Conservation (phyloP, 1,284 basidiomycete species). For the Microbotryomycetes sp. region DNA sequence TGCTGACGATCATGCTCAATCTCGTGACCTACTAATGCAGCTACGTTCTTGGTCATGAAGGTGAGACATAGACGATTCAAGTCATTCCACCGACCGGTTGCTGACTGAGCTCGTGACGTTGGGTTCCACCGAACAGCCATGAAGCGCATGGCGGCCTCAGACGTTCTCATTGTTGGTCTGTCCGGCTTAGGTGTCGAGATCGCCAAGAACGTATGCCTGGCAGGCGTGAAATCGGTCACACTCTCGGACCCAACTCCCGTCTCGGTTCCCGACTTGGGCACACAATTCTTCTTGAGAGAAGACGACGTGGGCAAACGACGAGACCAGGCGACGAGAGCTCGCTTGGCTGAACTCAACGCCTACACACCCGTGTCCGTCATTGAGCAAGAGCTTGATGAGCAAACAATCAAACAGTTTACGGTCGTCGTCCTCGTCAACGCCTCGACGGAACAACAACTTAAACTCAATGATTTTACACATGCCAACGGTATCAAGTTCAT, state of each 20-base stretch:
- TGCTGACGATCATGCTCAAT: no score
- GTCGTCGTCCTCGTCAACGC: constrained; percentile 83
- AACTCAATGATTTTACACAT: constrained; percentile 93
- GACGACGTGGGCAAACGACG: constrained; percentile 82
- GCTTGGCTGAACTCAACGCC: constrained; percentile 88
- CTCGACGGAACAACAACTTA: constrained; percentile 73
- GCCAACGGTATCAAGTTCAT: constrained; percentile 85
- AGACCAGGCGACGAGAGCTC: constrained; percentile 77
- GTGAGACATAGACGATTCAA: no score
- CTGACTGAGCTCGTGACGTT: neutral
- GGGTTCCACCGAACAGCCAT: constrained; percentile 57
- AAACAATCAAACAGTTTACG: constrained; percentile 65
- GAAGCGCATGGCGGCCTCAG: constrained; percentile 98
- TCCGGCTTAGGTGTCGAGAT: constrained; percentile 95
- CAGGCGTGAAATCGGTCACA: constrained; percentile 96
- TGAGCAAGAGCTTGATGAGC: constrained; percentile 65
- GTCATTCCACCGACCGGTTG: no score
- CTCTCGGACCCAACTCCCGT: constrained; percentile 90
- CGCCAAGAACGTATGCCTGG: constrained; percentile 92
- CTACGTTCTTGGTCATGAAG: constrained; percentile 94
- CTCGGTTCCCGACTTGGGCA: constrained; percentile 78
- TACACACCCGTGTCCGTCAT: constrained; percentile 89
- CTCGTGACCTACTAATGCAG: constrained; percentile 53
- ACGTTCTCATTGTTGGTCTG: constrained; percentile 89
- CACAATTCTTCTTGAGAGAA: constrained; percentile 91